Percentiles rank a stretch among this genome's conserved stretches.
These are phyloP conservation scores for Myriosclerotinia curreyana DNA, from an alignment of 2,329 filamentous ascomycete genomes.

Conservation along the genomic window DNA sequence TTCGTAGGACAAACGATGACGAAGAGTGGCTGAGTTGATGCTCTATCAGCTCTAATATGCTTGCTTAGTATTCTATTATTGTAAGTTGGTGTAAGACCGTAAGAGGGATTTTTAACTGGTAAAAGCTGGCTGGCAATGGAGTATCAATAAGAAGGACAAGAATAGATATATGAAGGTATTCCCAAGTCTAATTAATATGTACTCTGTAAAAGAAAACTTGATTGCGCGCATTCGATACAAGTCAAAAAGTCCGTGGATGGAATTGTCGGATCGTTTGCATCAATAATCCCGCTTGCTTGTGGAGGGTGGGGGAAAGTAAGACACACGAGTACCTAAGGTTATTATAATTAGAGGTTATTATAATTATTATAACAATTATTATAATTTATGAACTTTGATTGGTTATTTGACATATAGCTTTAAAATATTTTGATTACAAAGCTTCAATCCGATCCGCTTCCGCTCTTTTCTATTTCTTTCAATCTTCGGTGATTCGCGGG, in stretches of 20 bases:
- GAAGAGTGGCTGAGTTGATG: conserved; percentile 34
- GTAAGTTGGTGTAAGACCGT: too few species aligned
- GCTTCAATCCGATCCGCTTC: background rate
- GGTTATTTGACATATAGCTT: background rate
- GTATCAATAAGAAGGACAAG: background rate
- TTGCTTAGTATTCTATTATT: conserved; percentile 19
- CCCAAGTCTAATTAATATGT: conserved; percentile 1
- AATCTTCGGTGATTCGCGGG: conserved; percentile 6
- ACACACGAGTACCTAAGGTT: too few species aligned
- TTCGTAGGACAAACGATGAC: conserved; percentile 31
- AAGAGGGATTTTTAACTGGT: conserved; percentile 1
- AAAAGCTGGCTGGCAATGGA: background rate
- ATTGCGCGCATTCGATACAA: conserved; percentile 2
- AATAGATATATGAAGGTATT: conserved; percentile 7
- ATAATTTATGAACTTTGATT: background rate
- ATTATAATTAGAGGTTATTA: too few species aligned
- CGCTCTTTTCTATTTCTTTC: conserved; percentile 1
- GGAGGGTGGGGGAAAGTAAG: too few species aligned
- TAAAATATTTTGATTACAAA: background rate
- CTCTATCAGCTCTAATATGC: conserved; percentile 11
- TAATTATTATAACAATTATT: too few species aligned
- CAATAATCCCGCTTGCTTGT: conserved; percentile 7
- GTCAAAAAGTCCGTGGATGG: conserved; percentile 1
- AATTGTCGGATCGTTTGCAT: conserved; percentile 21
- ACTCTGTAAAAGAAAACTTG: conserved; percentile 9